These are phyloP conservation scores for Capsella rubella DNA, from an alignment of 441 rosid species.

Conservation along the genomic window DNA sequence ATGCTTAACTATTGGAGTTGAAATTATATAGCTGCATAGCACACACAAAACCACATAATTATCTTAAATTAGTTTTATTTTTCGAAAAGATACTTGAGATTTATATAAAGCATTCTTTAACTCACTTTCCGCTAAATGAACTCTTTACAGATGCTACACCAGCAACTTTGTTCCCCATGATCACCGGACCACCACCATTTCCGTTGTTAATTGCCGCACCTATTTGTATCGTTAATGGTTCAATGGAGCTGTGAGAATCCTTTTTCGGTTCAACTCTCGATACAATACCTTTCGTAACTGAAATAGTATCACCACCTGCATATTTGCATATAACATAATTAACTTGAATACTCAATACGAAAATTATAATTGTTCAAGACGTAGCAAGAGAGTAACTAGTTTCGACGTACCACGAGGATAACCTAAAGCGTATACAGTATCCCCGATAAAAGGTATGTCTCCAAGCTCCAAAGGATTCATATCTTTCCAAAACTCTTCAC, in stretches of 20 bases:
- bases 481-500: slow-evolving; percentile 33
- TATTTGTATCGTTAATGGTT: slow-evolving; percentile 72
- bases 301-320: slow-evolving; percentile 68
- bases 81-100: too few species aligned
- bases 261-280: slow-evolving; percentile 74
- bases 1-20: slow-evolving; percentile 72
- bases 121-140: too few species aligned
- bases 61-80: too few species aligned
- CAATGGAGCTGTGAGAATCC: slow-evolving; percentile 58
- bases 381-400: neutral
- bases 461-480: slow-evolving; percentile 70
- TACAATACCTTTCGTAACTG: slow-evolving; percentile 72
- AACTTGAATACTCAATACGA: neutral
- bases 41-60: neutral
- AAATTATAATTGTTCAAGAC: neutral
- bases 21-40: slow-evolving; percentile 55
- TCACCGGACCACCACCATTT: slow-evolving; percentile 64
- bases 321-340: neutral
- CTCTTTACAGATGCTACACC: slow-evolving; percentile 38
- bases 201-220: slow-evolving; percentile 59
- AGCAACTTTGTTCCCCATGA: slow-evolving; percentile 63
- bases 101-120: too few species aligned
- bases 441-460: slow-evolving; percentile 65
- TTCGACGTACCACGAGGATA: slow-evolving; percentile 1
- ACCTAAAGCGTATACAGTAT: slow-evolving; percentile 64